Base-by-base conservation (phyloP, 2,329 filamentous ascomycete species). In the Pseudophaeomoniella oleicola region DNA sequence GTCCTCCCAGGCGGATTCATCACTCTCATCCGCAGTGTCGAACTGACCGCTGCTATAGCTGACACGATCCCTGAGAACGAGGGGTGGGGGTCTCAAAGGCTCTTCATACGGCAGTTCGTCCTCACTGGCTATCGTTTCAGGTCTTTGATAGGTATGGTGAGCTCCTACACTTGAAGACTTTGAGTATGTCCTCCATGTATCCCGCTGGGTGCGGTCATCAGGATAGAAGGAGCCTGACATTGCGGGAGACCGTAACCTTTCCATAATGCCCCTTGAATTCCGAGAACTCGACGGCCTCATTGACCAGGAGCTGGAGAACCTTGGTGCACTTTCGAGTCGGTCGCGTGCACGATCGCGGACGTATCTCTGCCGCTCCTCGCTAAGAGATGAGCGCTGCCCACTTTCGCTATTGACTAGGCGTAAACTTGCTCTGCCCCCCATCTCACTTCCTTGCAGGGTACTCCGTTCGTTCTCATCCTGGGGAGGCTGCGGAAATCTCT, bases 281-380 rank as follows among this genome's bases (percentile, higher is more conserved):
- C 22, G 22, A n/a, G 22, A 27, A 27, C n/a, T n/a, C 22, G 22
- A 27, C 9, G 22, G 22, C 22, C 22, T 6, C 22, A 27, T 27
- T n/a, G 41, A 35, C 10, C 43, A 41, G 32, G 35, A 35, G 29
- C 43, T 43, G 11, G 43, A 42, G 32, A 45, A 45, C n/a, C 43
- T 39, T 16, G 39, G 19, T 15, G 30, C 16, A 6, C 41, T 36
- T 39, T 45, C 43, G 16, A 45, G 35, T 5, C 35, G 38, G 22
- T 40, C 39, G 30, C 43, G 36, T 17, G 43, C 43, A 27, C 43
- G 41, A 36, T 45, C 43, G 3, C 40, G 41, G 35, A 43, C 35
- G 39, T 39, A 46, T 29, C 19, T 39, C 31, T 46, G 42, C 19
- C 42, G 38, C 19, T 37, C 37, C 14, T 34, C 37, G 27, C 42